phyloP scores from a whole-genome alignment of 352 stramenopile genomes.

The Globisporangium echinulatum region DNA sequence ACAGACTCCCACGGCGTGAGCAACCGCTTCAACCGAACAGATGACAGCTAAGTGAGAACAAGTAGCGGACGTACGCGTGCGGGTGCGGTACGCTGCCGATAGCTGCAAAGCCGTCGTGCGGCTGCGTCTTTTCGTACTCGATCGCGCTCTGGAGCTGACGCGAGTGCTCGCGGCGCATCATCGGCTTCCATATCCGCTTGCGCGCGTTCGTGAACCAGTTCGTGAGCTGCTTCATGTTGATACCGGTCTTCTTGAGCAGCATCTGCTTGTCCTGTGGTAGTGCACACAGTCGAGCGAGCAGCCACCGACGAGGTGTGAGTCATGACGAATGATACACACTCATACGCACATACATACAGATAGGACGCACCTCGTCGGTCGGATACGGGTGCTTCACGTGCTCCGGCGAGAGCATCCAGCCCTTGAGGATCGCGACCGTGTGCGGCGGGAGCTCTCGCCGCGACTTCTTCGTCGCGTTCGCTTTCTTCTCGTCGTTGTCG shows the following conservation, averaged over 20 bases:
- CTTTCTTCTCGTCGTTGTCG: constrained; percentile 38
- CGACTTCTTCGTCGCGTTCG: constrained; percentile 54
- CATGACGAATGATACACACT: too few species aligned
- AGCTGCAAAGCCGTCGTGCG: constrained; percentile 21
- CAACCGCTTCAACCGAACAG: too few species aligned
- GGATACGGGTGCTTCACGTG: constrained; percentile 88
- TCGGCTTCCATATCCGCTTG: constrained; percentile 88
- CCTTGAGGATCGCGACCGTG: constrained; percentile 81
- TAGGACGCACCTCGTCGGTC: constrained; percentile 58
- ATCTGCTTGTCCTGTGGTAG: constrained; percentile 77
- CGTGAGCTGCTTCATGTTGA: constrained; percentile 90
- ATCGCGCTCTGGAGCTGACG: constrained; percentile 67
- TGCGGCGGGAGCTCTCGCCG: constrained; percentile 75
- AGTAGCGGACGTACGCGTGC: constrained; percentile 10
- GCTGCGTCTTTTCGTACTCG: constrained; percentile 57
- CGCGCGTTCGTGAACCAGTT: constrained; percentile 89
- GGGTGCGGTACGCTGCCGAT: constrained; percentile 10
- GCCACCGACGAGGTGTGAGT: too few species aligned
- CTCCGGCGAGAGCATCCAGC: constrained; percentile 86
- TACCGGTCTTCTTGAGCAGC: constrained; percentile 84
- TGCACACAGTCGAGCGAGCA: not conserved
- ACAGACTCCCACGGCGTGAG: not conserved
- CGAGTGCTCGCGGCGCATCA: constrained; percentile 83
- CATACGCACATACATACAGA: not conserved
- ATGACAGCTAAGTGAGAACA: not conserved